These are phyloP conservation scores for Singerocomus rubriflavus DNA, from an alignment of 1,284 basidiomycete genomes.

Conservation along the genomic window DNA sequence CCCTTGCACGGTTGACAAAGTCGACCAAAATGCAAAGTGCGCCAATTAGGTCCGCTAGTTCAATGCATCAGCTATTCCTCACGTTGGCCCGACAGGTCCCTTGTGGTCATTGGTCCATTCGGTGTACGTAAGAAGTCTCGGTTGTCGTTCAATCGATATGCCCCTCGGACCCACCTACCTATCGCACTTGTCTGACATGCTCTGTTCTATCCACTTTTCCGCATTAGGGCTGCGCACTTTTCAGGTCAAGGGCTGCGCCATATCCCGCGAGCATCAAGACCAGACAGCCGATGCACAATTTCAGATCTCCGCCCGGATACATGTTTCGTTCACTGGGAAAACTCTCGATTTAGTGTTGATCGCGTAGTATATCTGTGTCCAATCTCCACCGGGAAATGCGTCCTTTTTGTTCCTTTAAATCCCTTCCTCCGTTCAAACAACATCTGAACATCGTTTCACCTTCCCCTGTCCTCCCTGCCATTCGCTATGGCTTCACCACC, in stretches of 20 bases:
- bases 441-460: constrained; percentile 25
- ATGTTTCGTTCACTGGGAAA: constrained; percentile 37
- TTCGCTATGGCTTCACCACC: constrained; percentile 27
- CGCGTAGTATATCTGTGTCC: constrained; percentile 40
- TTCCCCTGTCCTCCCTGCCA: constrained; percentile 23
- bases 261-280: constrained; percentile 39
- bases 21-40: constrained; percentile 35
- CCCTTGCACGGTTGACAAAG: constrained; percentile 32
- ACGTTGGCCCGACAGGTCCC: constrained; percentile 32
- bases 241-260: constrained; percentile 35
- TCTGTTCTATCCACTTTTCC: constrained; percentile 32
- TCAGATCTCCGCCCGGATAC: constrained; percentile 39
- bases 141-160: constrained; percentile 38
- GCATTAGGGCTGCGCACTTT: constrained; percentile 31
- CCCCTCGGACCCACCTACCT: constrained; percentile 38
- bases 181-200: constrained; percentile 33
- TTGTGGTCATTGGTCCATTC: constrained; percentile 30
- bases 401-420: constrained; percentile 32
- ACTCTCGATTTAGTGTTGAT: constrained; percentile 38
- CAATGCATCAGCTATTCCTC: constrained; percentile 29
- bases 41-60: constrained; percentile 32
- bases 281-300: constrained; percentile 34
- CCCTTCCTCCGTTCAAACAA: constrained; percentile 23
- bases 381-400: constrained; percentile 36
- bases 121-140: constrained; percentile 36